phyloP scores from a whole-genome alignment of 352 stramenopile species.

The Globisporangium barbulae region DNA sequence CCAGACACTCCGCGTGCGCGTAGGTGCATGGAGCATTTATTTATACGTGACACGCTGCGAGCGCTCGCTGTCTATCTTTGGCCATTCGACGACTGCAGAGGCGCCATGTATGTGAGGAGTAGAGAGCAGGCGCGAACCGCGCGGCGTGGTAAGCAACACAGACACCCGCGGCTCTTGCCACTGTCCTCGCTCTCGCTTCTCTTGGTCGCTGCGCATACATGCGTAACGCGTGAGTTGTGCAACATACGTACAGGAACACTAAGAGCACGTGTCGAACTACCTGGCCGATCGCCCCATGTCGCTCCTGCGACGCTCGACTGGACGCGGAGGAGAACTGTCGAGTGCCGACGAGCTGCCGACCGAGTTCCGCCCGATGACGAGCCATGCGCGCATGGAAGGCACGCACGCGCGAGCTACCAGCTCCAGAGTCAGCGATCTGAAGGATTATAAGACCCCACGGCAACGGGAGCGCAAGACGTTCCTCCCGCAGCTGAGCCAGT shows the following conservation, averaged over 20 bases:
- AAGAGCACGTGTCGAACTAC: neutral
- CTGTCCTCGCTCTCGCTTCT: no score
- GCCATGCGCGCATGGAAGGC: slow-evolving; percentile 25
- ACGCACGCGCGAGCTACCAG: neutral
- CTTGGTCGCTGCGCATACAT: no score
- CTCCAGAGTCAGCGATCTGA: neutral
- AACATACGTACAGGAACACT: neutral
- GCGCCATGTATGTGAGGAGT: no score
- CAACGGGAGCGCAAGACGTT: slow-evolving; percentile 16
- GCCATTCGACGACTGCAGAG: no score
- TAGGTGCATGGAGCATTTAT: no score
- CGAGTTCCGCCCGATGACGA: slow-evolving; percentile 24
- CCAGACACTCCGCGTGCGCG: no score
- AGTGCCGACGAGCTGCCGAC: neutral
- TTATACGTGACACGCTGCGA: no score
- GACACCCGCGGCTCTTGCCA: no score
- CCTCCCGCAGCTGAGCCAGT: slow-evolving; percentile 21
- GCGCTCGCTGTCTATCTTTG: no score
- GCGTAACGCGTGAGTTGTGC: no score
- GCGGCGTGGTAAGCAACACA: no score
- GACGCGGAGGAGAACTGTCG: slow-evolving; percentile 6
- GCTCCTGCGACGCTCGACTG: slow-evolving; percentile 17
- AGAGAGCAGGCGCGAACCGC: no score
- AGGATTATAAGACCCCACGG: slow-evolving; percentile 4
- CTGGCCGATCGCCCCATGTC: slow-evolving; percentile 9